phyloP scores from a whole-genome alignment of 2,329 filamentous ascomycete species.

The Fusarium sp. region DNA sequence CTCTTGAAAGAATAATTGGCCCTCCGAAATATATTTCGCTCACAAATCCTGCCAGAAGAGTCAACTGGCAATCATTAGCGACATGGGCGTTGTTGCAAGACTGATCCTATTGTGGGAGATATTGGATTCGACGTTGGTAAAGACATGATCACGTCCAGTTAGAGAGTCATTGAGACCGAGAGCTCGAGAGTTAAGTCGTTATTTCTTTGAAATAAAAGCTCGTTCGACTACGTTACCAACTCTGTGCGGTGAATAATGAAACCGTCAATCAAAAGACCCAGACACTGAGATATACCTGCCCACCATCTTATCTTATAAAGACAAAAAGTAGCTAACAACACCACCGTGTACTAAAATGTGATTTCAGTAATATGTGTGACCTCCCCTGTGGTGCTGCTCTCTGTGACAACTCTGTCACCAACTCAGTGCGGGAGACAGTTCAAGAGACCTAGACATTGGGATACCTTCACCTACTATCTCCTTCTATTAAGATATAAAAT shows the following conservation, averaged over 20 bases:
- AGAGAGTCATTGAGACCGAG: background rate
- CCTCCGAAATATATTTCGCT: no score
- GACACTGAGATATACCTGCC: background rate
- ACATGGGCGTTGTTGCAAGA: rapidly evolving
- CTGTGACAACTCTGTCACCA: rapidly evolving
- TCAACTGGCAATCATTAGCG: background rate
- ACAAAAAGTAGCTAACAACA: no score
- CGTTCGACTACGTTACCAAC: background rate
- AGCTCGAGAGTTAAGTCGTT: rapidly evolving
- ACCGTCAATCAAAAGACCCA: rapidly evolving
- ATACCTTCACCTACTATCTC: rapidly evolving
- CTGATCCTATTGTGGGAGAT: background rate
- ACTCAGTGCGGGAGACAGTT: no score
- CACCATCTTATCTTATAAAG: background rate
- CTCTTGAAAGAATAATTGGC: no score
- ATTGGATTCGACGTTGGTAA: background rate
- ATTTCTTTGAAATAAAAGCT: rapidly evolving
- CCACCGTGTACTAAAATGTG: no score
- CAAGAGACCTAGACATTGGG: no score
- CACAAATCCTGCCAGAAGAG: no score
- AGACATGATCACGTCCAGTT: background rate
- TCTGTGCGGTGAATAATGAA: rapidly evolving
- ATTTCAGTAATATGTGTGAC: no score
- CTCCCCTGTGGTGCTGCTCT: no score
- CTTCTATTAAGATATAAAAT: background rate